phyloP scores from a whole-genome alignment of 164 flowering plant genomes.

The Cinnamomum chago region DNA sequence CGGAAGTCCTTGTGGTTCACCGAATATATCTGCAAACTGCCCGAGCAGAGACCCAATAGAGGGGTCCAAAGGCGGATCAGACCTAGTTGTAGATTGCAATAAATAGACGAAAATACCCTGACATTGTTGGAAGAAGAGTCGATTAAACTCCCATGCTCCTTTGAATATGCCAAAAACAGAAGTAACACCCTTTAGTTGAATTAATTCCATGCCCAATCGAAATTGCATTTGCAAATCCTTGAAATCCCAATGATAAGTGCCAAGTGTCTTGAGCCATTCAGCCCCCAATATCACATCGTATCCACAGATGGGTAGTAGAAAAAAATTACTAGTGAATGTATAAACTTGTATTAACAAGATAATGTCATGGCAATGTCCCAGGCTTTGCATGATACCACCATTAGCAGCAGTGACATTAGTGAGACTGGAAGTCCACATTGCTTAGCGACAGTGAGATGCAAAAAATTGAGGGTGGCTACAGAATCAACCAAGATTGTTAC shows the following conservation, averaged over 20 bases:
- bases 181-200: too few relatives aligned
- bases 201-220: neutral
- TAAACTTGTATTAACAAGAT: neutral
- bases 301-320: neutral
- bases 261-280: neutral
- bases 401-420: neutral
- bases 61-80: neutral
- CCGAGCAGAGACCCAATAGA: neutral
- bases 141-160: too few relatives aligned
- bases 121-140: neutral
- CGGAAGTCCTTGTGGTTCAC: conserved; percentile 1
- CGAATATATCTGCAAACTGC: neutral
- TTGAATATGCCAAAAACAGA: too few relatives aligned
- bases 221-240: neutral
- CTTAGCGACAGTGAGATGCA: neutral
- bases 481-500: neutral
- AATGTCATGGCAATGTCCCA: neutral
- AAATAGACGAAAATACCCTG: neutral
- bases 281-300: neutral
- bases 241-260: neutral
- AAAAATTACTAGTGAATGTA: neutral
- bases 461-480: neutral
- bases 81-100: neutral
- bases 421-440: neutral
- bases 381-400: neutral